These are phyloP conservation scores for Urtica urens DNA, from an alignment of 306 rosid genomes.

Conservation along the genomic window DNA sequence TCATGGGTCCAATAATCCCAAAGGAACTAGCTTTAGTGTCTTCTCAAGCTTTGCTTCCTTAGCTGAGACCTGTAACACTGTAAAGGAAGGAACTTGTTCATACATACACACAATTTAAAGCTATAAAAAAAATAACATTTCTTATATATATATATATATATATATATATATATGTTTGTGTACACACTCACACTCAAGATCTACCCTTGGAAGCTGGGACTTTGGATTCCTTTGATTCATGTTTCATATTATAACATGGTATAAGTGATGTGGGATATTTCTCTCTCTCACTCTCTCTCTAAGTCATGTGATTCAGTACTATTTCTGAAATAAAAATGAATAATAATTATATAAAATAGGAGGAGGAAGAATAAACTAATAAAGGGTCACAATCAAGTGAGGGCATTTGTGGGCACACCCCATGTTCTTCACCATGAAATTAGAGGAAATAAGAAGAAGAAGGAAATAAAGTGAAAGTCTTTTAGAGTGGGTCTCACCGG, in stretches of 20 bases:
- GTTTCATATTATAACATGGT: conserved; percentile 11
- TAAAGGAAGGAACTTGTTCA: conserved; percentile 29
- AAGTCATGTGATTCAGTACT: conserved; percentile 1
- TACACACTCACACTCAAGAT: conserved; percentile 30
- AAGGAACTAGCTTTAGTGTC: conserved; percentile 9
- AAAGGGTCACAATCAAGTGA: conserved; percentile 18
- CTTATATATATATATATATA: neutral
- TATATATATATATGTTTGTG: conserved; percentile 2
- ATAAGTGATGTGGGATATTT: too few relatives aligned
- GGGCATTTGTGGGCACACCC: conserved; percentile 18
- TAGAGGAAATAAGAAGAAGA: too few relatives aligned
- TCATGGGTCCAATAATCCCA: conserved; percentile 32
- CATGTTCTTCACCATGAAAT: conserved; percentile 21
- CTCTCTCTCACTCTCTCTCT: neutral
- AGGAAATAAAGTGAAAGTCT: conserved; percentile 13
- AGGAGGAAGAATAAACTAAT: conserved; percentile 2
- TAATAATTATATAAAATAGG: neutral
- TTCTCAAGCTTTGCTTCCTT: conserved; percentile 19
- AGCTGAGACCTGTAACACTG: conserved; percentile 22
- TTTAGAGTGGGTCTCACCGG: conserved; percentile 22
- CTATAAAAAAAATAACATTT: conserved; percentile 20
- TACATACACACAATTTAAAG: too few relatives aligned
- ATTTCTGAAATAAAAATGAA: conserved; percentile 7
- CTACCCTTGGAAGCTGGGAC: conserved; percentile 38
- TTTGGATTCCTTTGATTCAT: conserved; percentile 11